Conservation (phyloP, 495 filamentous ascomycete species). For the Darksidea phi region DNA sequence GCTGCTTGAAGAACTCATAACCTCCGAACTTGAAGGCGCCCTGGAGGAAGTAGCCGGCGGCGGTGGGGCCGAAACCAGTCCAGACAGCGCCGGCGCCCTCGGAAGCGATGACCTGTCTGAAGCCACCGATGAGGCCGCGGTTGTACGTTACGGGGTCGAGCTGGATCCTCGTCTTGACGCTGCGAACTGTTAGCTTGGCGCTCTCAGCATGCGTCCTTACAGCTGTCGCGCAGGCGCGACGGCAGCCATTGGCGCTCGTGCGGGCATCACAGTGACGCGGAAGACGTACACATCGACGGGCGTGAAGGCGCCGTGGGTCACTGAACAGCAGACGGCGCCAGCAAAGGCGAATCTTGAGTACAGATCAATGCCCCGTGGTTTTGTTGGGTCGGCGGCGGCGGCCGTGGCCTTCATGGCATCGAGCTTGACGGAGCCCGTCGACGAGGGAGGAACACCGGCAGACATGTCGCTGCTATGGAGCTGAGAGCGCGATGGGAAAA, state of each 20-base stretch:
- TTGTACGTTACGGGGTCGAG: conserved; percentile 49
- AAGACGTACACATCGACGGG: conserved; percentile 94
- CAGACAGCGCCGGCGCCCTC: conserved; percentile 46
- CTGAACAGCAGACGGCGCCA: conserved; percentile 88
- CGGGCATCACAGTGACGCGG: not conserved
- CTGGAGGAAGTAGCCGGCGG: conserved; percentile 50
- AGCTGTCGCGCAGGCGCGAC: conserved; percentile 6
- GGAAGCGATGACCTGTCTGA: conserved; percentile 45
- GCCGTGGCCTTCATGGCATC: conserved; percentile 42
- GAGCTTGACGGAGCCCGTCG: conserved; percentile 44
- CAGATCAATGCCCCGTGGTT: conserved; percentile 44
- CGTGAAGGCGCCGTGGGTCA: conserved; percentile 89
- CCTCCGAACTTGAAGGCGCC: conserved; percentile 51
- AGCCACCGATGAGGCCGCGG: conserved; percentile 47
- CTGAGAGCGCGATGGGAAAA: conserved; percentile 4
- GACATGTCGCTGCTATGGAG: conserved; percentile 20
- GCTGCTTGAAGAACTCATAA: conserved; percentile 52
- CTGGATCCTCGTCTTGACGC: conserved; percentile 49
- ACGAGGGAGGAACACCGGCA: conserved; percentile 35
- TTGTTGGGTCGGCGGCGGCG: conserved; percentile 38
- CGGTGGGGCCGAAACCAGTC: conserved; percentile 47
- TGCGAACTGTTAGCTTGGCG: conserved; percentile 34
- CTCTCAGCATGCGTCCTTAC: not conserved
- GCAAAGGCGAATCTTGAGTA: conserved; percentile 81
- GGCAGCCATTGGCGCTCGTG: conserved; percentile 19